Conservation (phyloP, 1,284 basidiomycete genomes). For the Ustilago bromivora region DNA sequence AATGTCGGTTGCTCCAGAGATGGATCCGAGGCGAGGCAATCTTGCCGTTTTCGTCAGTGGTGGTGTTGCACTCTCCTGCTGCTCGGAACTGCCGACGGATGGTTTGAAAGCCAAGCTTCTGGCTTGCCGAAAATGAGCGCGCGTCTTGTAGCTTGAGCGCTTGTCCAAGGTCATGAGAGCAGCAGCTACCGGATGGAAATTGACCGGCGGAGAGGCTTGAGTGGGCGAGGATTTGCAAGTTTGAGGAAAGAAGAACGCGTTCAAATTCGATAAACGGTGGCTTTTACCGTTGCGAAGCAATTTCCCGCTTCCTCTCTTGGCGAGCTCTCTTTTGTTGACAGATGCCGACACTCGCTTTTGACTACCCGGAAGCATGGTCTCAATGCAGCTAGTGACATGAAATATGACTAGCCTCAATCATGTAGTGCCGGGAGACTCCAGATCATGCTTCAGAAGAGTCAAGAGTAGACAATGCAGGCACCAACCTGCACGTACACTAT, state of each 20-base stretch:
- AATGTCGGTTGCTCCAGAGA: conserved; percentile 3
- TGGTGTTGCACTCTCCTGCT: not conserved
- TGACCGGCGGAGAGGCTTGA: conserved; percentile 5
- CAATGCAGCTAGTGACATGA: not conserved
- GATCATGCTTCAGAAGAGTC: not conserved
- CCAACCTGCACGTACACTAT: not conserved
- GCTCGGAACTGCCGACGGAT: not conserved
- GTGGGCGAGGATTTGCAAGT: not conserved
- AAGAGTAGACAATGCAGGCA: not conserved
- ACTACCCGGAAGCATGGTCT: not conserved
- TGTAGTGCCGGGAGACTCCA: conserved; percentile 1
- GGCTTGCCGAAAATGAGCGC: not conserved
- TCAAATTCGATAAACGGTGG: conserved; percentile 6
- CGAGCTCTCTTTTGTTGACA: not conserved
- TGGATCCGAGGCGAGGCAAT: not conserved
- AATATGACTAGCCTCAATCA: not conserved
- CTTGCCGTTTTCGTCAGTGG: not conserved
- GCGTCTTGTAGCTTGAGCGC: not conserved
- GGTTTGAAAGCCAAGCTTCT: not conserved
- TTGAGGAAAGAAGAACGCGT: conserved; percentile 1
- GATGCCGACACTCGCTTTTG: conserved; percentile 8
- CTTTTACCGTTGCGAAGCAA: not conserved
- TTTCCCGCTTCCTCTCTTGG: conserved; percentile 2
- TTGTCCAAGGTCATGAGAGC: not conserved
- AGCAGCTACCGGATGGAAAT: not conserved